Base-by-base conservation (phyloP, 2,329 filamentous ascomycete species). In the Alternaria rosae region DNA sequence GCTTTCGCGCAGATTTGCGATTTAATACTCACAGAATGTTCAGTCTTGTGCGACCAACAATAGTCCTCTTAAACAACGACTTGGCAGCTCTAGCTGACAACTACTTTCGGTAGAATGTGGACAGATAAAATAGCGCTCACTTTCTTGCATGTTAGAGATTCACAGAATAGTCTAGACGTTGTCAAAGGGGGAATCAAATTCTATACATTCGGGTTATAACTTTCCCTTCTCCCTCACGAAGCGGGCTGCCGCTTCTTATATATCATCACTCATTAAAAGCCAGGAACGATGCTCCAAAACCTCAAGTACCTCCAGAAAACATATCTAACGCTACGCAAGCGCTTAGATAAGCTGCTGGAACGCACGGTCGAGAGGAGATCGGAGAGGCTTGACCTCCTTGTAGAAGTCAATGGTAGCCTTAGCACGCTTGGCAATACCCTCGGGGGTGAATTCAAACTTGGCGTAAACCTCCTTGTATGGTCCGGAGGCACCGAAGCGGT, bases 371-470 rank as follows among this genome's bases (percentile, higher is more conserved):
- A 99, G 82, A 70, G 95, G 94, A 57, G 94, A 97, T 82, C 95
- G 93, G 78, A 97, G 80, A 51, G 83, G 87, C 84, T 94, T 94
- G 80, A 92, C 88, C 71, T 91, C 92, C 91, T 97, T 98, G 91
- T 93, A 99, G 89, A 97, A 99, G 80, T 98, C 89, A 77, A 98
- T 85, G 68, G 95, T 99, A 73, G 91, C 91, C 68, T 93, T 82
- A 64, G 94, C 95, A 76, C 95, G 93, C 91, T 98, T 97, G 84
- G 92, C 86, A 80, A 99, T 92, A 70, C 95, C 95, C 84, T 97
- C 94, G 56, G 95, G 92, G 52, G 94, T 99, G 87, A 99, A 98
- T 84, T 98, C 95, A 85, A 99, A 99, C 89, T 97, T 98, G 92
- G 92, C 91, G 88, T 99, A 99, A 65, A 99, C 93, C 77, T 98